phyloP scores from a whole-genome alignment of 306 rosid genomes.

The Prinsepia uniflora region DNA sequence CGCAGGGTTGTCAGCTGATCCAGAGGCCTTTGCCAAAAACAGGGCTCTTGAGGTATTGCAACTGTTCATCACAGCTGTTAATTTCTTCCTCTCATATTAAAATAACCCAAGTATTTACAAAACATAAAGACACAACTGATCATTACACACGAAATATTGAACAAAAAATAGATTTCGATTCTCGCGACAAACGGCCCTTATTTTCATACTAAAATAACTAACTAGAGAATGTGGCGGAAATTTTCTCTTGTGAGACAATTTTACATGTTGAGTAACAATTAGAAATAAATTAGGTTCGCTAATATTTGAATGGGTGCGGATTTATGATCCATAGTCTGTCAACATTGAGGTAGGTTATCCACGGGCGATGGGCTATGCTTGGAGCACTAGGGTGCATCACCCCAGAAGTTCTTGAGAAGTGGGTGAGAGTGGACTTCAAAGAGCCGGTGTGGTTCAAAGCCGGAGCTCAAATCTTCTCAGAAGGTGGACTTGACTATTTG shows the following conservation, averaged over 20 bases:
- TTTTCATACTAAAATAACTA: too few relatives aligned
- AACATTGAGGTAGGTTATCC: conserved; percentile 49
- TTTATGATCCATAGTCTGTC: neutral
- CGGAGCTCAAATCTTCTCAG: conserved; percentile 83
- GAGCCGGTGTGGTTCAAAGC: conserved; percentile 98
- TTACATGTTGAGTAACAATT: too few relatives aligned
- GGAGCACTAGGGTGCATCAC: conserved; percentile 92
- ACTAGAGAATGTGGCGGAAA: neutral
- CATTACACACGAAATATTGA: neutral
- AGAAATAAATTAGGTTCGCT: neutral
- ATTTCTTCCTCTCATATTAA: neutral
- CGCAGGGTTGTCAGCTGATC: conserved; percentile 86
- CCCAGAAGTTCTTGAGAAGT: conserved; percentile 72
- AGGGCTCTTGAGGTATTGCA: conserved; percentile 86
- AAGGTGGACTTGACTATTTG: conserved; percentile 83
- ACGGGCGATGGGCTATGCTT: conserved; percentile 96
- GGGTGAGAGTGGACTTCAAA: conserved; percentile 72
- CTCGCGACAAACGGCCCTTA: too few relatives aligned
- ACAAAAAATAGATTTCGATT: neutral
- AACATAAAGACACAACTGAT: neutral
- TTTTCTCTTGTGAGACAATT: neutral
- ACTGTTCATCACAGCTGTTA: neutral
- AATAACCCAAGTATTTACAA: neutral
- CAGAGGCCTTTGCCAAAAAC: conserved; percentile 88
- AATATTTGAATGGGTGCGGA: neutral